Evolutionary conservation across 129 eudicot species (phyloP), one percentile per base, ranked within the genome.

Genomic region (Tagetes erecta): DNA sequence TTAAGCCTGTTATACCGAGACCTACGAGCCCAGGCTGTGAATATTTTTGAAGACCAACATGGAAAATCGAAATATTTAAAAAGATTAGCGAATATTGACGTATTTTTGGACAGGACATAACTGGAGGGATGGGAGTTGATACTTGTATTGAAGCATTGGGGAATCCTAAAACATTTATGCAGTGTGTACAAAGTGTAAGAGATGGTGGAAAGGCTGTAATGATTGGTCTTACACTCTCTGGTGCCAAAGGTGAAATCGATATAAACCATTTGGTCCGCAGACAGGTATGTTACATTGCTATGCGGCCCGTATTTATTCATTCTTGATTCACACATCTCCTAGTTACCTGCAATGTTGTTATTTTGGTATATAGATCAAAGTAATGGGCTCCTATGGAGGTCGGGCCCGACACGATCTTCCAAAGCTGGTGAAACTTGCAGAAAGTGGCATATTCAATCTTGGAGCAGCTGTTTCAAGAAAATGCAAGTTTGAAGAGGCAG

Each of bases 201-300:
- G 94, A 75, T 80, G 99, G 99, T 62, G 99, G 99, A 39, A 95
- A 95, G 81, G 99, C 99, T 57, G 99, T 95, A 62, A 95, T 95
- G 99, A 95, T 95, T 55, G 99, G 99, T 39, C 97, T 95, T 74
- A 82, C 99, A 1, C 86, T 85, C 8, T 27, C 97, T 11, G 92
- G 94, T 58, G 89, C 96, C 58, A 91, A 86, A 81, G 99, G 99
- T 1, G 97, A 91, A 89, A 81, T 95, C 3, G 99, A 95, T 73
- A 95, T 95, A 80, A 95, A 95, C 81, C 99, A 92, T 80, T 80
- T 95, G 75, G 99, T 95, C 82, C 99, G 99, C 33, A 80, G 96
- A 83, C 97, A 95, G 99, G 99, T 91, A 57, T 42, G 62, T 34
- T 10, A 56, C 35, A 11, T 20, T 11, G n/a, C 2, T 4, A 27